Evolutionary conservation across 2,329 filamentous ascomycete species (phyloP).

Genomic region (Aureobasidium leucospermi): DNA sequence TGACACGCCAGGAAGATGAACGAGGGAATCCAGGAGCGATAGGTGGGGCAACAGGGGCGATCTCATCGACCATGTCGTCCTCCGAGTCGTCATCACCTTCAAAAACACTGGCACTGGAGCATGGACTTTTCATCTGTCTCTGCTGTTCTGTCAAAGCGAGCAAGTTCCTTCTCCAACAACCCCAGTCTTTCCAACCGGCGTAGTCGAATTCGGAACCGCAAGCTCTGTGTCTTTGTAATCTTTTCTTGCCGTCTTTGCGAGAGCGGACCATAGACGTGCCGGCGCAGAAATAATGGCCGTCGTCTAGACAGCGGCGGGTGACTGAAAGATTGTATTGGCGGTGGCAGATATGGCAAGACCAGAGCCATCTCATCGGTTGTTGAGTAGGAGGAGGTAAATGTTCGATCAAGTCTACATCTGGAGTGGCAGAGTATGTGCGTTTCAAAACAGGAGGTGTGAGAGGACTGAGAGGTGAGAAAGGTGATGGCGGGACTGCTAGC

Average conservation of each 20-base stretch:
- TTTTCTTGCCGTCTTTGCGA: constrained; percentile 24
- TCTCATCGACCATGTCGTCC: constrained; percentile 8
- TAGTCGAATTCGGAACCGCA: constrained; percentile 49
- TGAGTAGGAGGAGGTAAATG: constrained; percentile 22
- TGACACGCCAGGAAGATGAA: background rate
- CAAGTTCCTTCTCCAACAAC: constrained; percentile 34
- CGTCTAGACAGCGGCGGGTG: constrained; percentile 46
- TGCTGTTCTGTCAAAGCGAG: constrained; percentile 20
- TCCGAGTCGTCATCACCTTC: constrained; percentile 14
- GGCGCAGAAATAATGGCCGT: constrained; percentile 48
- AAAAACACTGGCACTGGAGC: constrained; percentile 11
- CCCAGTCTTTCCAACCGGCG: constrained; percentile 42
- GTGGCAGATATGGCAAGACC: constrained; percentile 47
- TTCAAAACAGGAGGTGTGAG: constrained; percentile 15
- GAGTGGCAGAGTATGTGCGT: constrained; percentile 20
- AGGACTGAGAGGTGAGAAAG: constrained; percentile 32
- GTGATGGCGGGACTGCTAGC: constrained; percentile 38
- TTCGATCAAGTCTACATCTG: constrained; percentile 13
- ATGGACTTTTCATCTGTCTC: background rate
- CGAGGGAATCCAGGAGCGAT: background rate
- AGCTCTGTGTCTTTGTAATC: constrained; percentile 30
- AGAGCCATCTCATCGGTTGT: constrained; percentile 40
- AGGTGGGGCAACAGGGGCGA: background rate
- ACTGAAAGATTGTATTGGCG: constrained; percentile 40
- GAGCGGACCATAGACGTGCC: constrained; percentile 34